phyloP scores from a whole-genome alignment of 2,329 filamentous ascomycete species.

The Epichloe brachyelytri region DNA sequence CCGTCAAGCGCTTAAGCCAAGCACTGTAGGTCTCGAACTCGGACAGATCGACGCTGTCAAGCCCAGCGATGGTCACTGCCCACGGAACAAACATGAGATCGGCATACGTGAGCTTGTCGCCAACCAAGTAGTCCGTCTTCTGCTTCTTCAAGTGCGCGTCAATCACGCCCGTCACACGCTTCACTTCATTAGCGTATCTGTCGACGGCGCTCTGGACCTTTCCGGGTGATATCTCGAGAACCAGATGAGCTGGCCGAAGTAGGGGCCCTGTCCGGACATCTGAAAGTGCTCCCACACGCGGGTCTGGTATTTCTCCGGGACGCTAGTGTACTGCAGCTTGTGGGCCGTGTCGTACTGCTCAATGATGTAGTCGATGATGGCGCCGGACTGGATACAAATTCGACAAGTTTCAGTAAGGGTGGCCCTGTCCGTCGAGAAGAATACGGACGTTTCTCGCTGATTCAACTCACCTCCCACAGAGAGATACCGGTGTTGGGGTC shows the following conservation, averaged over 20 bases:
- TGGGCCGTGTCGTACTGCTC: constrained; percentile 12
- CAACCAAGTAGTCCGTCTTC: constrained; percentile 11
- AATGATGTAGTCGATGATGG: constrained; percentile 14
- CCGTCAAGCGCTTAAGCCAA: constrained; percentile 3
- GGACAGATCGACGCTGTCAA: background rate
- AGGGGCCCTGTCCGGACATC: constrained; percentile 17
- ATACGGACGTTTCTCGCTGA: too few species aligned
- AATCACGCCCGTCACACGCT: constrained; percentile 16
- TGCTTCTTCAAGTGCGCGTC: constrained; percentile 12
- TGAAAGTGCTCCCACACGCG: constrained; percentile 11
- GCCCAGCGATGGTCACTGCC: background rate
- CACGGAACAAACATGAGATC: constrained; percentile 15
- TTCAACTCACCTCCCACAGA: constrained; percentile 10
- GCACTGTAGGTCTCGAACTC: constrained; percentile 3
- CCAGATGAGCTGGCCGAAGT: constrained; percentile 15
- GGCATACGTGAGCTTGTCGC: constrained; percentile 12
- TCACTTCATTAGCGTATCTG: constrained; percentile 17
- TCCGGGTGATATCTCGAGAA: constrained; percentile 12
- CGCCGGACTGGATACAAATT: constrained; percentile 7
- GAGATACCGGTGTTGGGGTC: constrained; percentile 12
- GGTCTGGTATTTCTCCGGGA: constrained; percentile 7
- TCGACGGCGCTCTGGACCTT: constrained; percentile 15
- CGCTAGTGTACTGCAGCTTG: constrained; percentile 6
- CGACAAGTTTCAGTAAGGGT: too few species aligned
- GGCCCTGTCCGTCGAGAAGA: too few species aligned